A percentile compares a stretch with the other conserved stretches of the same genome.
Conservation (phyloP, 306 rosid species). For the Leucaena leucocephala region DNA sequence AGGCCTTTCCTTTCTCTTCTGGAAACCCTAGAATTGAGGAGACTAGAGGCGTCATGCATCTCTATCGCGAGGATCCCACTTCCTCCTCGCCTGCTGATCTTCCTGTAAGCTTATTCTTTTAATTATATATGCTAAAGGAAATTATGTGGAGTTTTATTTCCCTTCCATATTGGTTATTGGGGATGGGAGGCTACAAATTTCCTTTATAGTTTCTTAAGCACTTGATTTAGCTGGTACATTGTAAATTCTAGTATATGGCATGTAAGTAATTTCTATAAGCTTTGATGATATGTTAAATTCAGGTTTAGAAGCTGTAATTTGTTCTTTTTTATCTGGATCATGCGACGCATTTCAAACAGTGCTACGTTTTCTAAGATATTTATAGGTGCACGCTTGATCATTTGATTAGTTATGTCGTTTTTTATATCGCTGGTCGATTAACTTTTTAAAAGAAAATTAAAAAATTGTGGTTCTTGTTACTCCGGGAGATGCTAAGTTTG, state of each 20-base stretch:
- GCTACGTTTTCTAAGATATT: background rate
- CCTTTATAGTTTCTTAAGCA: background rate
- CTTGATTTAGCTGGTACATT: background rate
- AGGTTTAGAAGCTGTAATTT: background rate
- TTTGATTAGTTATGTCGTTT: slow-evolving; percentile 3
- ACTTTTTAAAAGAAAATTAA: background rate
- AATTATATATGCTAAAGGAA: background rate
- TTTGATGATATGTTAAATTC: background rate
- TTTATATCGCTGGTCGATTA: background rate
- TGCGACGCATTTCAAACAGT: background rate
- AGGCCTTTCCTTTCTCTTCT: slow-evolving; percentile 83
- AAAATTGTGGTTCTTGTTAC: background rate
- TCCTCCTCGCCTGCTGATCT: slow-evolving; percentile 42
- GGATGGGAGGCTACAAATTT: background rate
- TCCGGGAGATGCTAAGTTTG: background rate
- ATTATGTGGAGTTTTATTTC: background rate
- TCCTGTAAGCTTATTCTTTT: slow-evolving; percentile 50
- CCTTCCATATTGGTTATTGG: background rate
- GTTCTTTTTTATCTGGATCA: background rate
- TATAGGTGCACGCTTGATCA: background rate
- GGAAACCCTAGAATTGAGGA: slow-evolving; percentile 99
- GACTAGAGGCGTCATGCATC: slow-evolving; percentile 88
- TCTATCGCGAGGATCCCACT: slow-evolving; percentile 58
- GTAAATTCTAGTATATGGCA: background rate
- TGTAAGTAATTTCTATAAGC: background rate